phyloP scores from a whole-genome alignment of 1,284 basidiomycete species.

The Fomitopsis schrenkii region DNA sequence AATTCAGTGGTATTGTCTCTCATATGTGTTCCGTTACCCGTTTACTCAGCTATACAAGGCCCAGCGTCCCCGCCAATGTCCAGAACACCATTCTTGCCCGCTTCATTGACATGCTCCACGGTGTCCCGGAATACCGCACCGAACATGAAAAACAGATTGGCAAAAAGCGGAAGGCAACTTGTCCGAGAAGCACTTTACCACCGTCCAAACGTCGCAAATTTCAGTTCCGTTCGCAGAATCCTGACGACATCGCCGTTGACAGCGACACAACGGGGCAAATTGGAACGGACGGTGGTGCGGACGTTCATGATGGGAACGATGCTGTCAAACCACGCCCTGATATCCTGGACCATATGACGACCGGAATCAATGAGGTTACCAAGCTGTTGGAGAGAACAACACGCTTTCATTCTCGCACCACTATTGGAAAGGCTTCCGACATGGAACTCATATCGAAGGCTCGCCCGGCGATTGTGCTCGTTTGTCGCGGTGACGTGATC shows the following conservation, averaged over 20 bases:
- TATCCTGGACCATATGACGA: conserved; percentile 47
- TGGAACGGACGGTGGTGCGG: conserved; percentile 13
- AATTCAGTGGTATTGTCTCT: conserved; percentile 53
- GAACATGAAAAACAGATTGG: conserved; percentile 28
- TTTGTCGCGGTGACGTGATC: conserved; percentile 69
- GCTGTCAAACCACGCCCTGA: background rate
- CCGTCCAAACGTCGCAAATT: background rate
- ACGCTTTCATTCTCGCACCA: conserved; percentile 28
- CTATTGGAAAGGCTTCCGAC: conserved; percentile 4
- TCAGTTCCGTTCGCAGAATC: too few species aligned
- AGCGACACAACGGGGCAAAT: background rate
- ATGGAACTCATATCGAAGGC: conserved; percentile 23
- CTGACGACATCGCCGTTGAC: background rate
- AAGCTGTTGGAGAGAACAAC: conserved; percentile 66
- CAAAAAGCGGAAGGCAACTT: conserved; percentile 34
- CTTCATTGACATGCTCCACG: conserved; percentile 44
- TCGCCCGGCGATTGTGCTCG: conserved; percentile 45
- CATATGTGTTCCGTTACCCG: background rate
- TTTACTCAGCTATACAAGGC: conserved; percentile 42
- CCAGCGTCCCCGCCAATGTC: conserved; percentile 53
- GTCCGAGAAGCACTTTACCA: background rate
- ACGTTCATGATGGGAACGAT: background rate
- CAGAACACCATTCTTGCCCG: conserved; percentile 57
- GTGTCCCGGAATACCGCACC: conserved; percentile 42
- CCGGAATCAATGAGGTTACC: conserved; percentile 82